Conservation (phyloP, 2,329 filamentous ascomycete genomes). For the Aspergillus quadricinctus region DNA sequence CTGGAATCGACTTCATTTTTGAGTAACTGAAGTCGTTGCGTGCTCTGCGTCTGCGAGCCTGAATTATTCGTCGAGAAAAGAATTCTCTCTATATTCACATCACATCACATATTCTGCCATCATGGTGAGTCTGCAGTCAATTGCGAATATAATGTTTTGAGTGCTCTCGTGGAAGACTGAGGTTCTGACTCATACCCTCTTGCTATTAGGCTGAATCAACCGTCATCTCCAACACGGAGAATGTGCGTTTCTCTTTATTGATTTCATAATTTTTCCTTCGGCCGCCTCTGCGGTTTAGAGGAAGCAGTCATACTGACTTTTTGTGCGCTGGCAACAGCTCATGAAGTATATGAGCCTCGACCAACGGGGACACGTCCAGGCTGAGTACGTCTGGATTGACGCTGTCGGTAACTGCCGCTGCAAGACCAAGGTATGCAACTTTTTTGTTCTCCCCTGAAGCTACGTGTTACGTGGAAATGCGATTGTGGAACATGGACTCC, state of each 20-base stretch:
- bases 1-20: background rate
- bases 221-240: conserved; percentile 45
- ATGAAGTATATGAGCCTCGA: conserved; percentile 87
- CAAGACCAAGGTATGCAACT: conserved; percentile 82
- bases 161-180: conserved; percentile 5
- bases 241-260: conserved; percentile 37
- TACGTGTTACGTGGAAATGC: conserved; percentile 3
- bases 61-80: background rate
- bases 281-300: conserved; percentile 25
- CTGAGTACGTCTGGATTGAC: conserved; percentile 97
- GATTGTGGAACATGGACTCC: background rate
- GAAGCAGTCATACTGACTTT: conserved; percentile 40
- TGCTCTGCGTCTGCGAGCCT: background rate
- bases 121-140: conserved; percentile 1
- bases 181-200: conserved; percentile 18
- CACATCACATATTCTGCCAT: conserved; percentile 9
- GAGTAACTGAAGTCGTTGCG: conserved; percentile 6
- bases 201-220: conserved; percentile 42
- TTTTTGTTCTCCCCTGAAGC: background rate
- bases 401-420: conserved; percentile 76
- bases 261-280: conserved; percentile 26
- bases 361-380: conserved; percentile 84
- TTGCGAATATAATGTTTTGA: background rate
- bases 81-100: background rate
- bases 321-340: conserved; percentile 55